phyloP scores from a whole-genome alignment of 2,329 filamentous ascomycete species.

The Monosporascus sp. region DNA sequence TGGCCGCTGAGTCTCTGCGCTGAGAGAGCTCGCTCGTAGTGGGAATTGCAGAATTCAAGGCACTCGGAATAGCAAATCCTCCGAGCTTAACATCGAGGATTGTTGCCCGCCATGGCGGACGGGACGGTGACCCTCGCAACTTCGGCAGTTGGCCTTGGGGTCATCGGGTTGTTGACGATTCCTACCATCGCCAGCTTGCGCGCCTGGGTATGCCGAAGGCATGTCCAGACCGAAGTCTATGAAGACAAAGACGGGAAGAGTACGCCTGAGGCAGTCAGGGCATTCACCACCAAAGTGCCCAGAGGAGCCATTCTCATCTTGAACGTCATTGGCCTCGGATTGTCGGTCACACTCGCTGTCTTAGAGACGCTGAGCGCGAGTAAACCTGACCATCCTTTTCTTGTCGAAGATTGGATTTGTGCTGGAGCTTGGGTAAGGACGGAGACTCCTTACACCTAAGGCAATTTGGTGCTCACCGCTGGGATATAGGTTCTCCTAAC shows the following conservation, averaged over 20 bases:
- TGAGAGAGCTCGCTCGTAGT: too few relatives aligned
- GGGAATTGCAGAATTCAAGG: not conserved
- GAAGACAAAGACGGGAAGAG: constrained; percentile 66
- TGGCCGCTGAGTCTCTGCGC: too few relatives aligned
- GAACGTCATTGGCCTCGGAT: constrained; percentile 46
- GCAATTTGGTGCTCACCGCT: constrained; percentile 9
- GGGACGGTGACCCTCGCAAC: constrained; percentile 13
- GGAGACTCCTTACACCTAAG: constrained; percentile 9
- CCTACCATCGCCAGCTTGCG: constrained; percentile 17
- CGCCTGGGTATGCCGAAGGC: constrained; percentile 14
- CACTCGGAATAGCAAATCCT: constrained; percentile 1
- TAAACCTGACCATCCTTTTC: constrained; percentile 29
- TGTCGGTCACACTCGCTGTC: constrained; percentile 53
- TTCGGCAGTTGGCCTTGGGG: constrained; percentile 21
- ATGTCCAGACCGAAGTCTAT: constrained; percentile 46
- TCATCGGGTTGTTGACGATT: constrained; percentile 17
- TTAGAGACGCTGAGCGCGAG: constrained; percentile 37
- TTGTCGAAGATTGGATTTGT: constrained; percentile 55
- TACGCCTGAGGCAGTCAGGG: constrained; percentile 55
- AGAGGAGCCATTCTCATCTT: constrained; percentile 51
- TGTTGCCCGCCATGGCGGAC: constrained; percentile 13
- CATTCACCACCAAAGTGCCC: constrained; percentile 56
- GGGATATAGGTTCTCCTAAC: constrained; percentile 41
- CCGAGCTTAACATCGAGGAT: constrained; percentile 9
- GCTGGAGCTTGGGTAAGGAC: constrained; percentile 57